Conservation (phyloP, 345 rosid genomes). For the Psidium guajava region DNA sequence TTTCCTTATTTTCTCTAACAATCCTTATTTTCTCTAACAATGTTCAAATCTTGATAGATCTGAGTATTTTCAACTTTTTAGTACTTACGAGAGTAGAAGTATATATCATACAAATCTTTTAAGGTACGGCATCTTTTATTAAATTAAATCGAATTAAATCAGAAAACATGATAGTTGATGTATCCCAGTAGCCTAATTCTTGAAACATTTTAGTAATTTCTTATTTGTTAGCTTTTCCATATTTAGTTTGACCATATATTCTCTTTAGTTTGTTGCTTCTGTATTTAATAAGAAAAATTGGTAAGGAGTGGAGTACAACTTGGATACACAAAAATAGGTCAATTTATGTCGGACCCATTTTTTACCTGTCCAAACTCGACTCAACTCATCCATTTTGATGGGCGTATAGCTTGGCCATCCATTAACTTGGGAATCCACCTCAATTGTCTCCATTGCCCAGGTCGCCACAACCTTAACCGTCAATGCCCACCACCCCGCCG, state of each 20-base stretch:
- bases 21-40: not conserved
- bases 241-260: not conserved
- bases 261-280: not conserved
- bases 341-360: not conserved
- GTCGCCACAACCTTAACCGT: no score
- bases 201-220: not conserved
- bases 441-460: not conserved
- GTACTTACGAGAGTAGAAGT: not conserved
- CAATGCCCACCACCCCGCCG: no score
- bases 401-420: not conserved
- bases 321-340: not conserved
- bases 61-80: not conserved
- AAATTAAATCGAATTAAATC: not conserved
- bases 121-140: not conserved
- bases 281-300: not conserved
- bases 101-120: not conserved
- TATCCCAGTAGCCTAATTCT: not conserved
- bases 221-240: not conserved
- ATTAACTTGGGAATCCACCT: not conserved
- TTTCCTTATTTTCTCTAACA: not conserved
- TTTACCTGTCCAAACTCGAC: fast-evolving
- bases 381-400: not conserved
- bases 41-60: not conserved
- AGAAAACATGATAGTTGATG: not conserved
- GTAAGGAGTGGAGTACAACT: not conserved